Conservation (phyloP, 1,284 basidiomycete species). For the Puccinia triticina region DNA sequence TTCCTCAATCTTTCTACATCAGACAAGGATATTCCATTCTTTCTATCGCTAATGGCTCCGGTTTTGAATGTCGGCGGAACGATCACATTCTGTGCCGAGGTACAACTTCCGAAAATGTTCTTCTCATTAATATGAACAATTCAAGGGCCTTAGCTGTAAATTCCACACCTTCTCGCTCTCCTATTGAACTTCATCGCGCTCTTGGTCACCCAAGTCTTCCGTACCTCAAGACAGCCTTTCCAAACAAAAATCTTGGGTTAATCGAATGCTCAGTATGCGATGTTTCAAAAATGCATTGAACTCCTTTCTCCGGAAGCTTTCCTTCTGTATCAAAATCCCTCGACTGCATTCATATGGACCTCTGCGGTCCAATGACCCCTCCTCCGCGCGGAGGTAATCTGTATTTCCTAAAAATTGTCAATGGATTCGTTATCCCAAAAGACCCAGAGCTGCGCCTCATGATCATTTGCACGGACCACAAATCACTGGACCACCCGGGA, state of each 20-base stretch:
- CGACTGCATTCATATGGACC: constrained; percentile 12
- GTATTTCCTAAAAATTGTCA: constrained; percentile 15
- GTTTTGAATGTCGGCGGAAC: not conserved
- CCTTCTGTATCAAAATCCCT: not conserved
- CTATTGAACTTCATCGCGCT: not conserved
- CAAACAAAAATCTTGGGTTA: not conserved
- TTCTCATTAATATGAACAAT: not conserved
- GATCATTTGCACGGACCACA: too few relatives aligned
- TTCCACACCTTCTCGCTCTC: too few relatives aligned
- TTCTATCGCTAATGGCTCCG: not conserved
- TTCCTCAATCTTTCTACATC: not conserved
- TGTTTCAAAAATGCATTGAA: not conserved
- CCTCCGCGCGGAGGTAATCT: not conserved
- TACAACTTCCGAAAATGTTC: not conserved
- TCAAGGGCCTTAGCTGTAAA: too few relatives aligned
- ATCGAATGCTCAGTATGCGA: not conserved
- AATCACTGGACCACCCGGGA: too few relatives aligned
- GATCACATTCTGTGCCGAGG: not conserved
- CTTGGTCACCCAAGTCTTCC: not conserved
- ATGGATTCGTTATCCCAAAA: too few relatives aligned
- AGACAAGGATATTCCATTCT: not conserved
- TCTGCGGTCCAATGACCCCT: not conserved
- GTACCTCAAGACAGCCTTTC: not conserved
- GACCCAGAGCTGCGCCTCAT: too few relatives aligned
- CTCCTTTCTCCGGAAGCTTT: not conserved